Percentiles rank a stretch among this genome's conserved stretches.
phyloP scores from a whole-genome alignment of 192 early-diverging fungal genomes.

The Coemansia pectinata region DNA sequence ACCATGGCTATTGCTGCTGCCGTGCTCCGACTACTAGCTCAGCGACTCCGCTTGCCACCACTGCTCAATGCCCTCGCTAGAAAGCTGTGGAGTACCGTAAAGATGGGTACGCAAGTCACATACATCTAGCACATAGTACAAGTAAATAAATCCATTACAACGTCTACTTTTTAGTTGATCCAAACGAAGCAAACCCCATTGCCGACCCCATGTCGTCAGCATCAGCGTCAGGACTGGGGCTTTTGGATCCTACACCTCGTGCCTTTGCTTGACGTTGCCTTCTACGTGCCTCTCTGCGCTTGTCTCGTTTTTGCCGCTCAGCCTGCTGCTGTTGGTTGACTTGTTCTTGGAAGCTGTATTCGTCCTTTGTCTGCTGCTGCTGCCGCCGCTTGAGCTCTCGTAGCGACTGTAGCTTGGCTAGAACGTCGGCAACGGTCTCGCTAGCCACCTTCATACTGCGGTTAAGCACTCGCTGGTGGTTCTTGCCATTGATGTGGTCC shows the following conservation, averaged over 20 bases:
- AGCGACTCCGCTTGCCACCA: conserved; percentile 39
- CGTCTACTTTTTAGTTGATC: conserved; percentile 25
- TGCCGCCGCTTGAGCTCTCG: conserved; percentile 66
- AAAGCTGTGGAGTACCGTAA: conserved; percentile 44
- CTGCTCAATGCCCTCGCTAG: conserved; percentile 24
- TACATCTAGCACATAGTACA: conserved; percentile 25
- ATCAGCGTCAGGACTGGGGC: conserved; percentile 41
- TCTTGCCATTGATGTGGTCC: conserved; percentile 90
- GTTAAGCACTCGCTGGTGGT: conserved; percentile 82
- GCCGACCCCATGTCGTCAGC: conserved; percentile 69
- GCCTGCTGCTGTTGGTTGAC: conserved; percentile 64
- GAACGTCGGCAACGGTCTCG: conserved; percentile 74
- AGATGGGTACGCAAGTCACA: conserved; percentile 52
- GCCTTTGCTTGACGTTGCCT: conserved; percentile 52
- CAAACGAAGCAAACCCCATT: conserved; percentile 67
- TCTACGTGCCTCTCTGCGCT: conserved; percentile 51
- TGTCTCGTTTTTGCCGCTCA: conserved; percentile 59
- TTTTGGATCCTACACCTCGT: conserved; percentile 31
- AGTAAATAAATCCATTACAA: background rate
- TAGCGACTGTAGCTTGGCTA: conserved; percentile 65
- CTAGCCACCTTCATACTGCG: conserved; percentile 82
- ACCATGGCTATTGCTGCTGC: conserved; percentile 39
- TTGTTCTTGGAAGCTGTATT: conserved; percentile 61
- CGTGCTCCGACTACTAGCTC: conserved; percentile 39
- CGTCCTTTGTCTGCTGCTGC: conserved; percentile 18